phyloP scores from a whole-genome alignment of 2,329 filamentous ascomycete species.

The Aspergillus transmontanensis region DNA sequence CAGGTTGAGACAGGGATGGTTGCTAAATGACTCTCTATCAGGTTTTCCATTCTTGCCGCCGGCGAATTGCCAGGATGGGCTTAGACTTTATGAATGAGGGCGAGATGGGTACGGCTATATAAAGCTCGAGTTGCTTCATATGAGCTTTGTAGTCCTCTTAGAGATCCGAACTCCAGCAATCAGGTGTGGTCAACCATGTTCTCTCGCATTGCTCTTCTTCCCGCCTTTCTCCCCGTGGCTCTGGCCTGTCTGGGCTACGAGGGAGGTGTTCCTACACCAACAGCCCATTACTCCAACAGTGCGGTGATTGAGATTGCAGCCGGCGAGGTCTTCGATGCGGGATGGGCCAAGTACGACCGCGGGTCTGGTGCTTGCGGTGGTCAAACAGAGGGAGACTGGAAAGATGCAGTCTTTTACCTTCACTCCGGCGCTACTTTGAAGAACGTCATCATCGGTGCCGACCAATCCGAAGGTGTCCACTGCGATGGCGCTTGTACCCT shows the following conservation, averaged over 20 bases:
- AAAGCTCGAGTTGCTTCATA: not conserved
- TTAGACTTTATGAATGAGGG: not conserved
- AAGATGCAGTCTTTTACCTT: conserved; percentile 50
- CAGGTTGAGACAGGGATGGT: not conserved
- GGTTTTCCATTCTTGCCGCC: not conserved
- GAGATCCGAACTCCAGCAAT: not conserved
- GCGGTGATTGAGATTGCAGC: conserved; percentile 45
- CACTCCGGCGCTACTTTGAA: conserved; percentile 46
- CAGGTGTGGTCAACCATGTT: not conserved
- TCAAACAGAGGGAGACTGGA: conserved; percentile 48
- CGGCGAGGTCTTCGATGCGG: conserved; percentile 50
- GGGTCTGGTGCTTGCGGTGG: conserved; percentile 45
- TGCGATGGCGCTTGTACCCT: conserved; percentile 49
- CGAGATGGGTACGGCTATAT: not conserved
- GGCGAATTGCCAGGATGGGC: not conserved
- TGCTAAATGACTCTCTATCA: not conserved
- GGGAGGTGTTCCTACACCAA: conserved; percentile 17
- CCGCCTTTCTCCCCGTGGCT: conserved; percentile 14
- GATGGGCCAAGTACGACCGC: conserved; percentile 50
- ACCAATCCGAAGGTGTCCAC: conserved; percentile 52
- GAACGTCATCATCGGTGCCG: conserved; percentile 52
- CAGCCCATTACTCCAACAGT: conserved; percentile 21
- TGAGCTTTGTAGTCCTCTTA: not conserved
- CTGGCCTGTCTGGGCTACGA: conserved; percentile 22
- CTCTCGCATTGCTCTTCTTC: not conserved